Conservation (phyloP, 1,284 basidiomycete species). For the Sporisorium exsertum region DNA sequence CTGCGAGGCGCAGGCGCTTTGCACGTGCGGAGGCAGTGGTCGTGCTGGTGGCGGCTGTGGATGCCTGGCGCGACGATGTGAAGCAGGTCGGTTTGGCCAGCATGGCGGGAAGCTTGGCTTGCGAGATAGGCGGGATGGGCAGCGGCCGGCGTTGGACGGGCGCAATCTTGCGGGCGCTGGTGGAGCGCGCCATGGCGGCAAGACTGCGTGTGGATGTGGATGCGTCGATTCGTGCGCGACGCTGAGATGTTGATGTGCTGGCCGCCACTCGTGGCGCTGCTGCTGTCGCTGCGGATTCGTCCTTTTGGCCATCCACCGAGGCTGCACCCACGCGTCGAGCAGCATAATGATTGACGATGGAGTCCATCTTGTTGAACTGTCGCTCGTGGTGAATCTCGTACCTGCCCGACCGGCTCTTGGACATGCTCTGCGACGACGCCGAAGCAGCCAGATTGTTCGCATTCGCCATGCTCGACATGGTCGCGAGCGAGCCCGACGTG, state of each 20-base stretch:
- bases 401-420: constrained; percentile 32
- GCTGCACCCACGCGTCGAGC: constrained; percentile 38
- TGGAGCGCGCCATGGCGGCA: constrained; percentile 26
- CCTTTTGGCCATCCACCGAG: background rate
- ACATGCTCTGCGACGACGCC: constrained; percentile 34
- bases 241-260: constrained; percentile 10
- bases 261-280: constrained; percentile 9
- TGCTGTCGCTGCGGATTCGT: background rate
- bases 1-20: constrained; percentile 38
- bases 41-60: constrained; percentile 5
- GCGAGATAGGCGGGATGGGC: constrained; percentile 23
- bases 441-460: constrained; percentile 23
- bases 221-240: constrained; percentile 28
- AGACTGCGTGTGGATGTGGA: constrained; percentile 40
- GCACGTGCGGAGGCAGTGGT: constrained; percentile 17
- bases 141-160: constrained; percentile 23
- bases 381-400: constrained; percentile 53
- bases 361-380: constrained; percentile 57
- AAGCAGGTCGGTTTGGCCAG: constrained; percentile 1
- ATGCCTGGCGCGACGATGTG: constrained; percentile 15
- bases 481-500: constrained; percentile 29
- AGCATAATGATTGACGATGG: constrained; percentile 57
- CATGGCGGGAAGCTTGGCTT: constrained; percentile 22
- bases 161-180: constrained; percentile 19
- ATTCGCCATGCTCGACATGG: constrained; percentile 36